Evolutionary conservation across 2,329 filamentous ascomycete genomes (phyloP).

Genomic region (Ploettnerulaceae sp.): DNA sequence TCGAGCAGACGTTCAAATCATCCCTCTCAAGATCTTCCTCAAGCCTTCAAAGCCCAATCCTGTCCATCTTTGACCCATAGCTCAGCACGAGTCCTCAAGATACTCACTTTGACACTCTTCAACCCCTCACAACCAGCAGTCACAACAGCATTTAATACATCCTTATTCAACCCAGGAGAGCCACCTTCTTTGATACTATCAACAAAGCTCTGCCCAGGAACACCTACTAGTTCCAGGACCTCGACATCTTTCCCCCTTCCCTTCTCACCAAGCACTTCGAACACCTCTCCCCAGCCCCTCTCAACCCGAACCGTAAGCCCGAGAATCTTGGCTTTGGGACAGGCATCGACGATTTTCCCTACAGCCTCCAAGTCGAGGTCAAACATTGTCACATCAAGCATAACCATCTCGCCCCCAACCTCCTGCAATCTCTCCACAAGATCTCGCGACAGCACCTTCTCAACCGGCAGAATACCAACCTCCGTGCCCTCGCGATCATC

Average conservation of each 20-base stretch:
- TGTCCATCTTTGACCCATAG: slow-evolving; percentile 20
- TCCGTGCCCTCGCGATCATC: slow-evolving; percentile 27
- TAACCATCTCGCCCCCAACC: slow-evolving; percentile 22
- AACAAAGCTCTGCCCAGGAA: slow-evolving; percentile 20
- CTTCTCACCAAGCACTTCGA: slow-evolving; percentile 13
- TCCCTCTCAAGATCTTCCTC: neutral
- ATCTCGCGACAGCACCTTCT: slow-evolving; percentile 4
- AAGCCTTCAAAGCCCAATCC: slow-evolving; percentile 12
- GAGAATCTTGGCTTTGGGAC: slow-evolving; percentile 37
- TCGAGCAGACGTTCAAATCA: too few species aligned
- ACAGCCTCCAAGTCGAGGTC: slow-evolving; percentile 36
- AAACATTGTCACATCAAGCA: slow-evolving; percentile 39
- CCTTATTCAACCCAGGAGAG: slow-evolving; percentile 11
- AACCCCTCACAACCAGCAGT: slow-evolving; percentile 13
- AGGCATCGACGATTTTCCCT: slow-evolving; percentile 33
- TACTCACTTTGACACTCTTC: slow-evolving; percentile 24
- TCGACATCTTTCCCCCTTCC: slow-evolving; percentile 18
- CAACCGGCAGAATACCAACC: slow-evolving; percentile 18
- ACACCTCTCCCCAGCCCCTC: slow-evolving; percentile 20
- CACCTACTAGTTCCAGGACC: slow-evolving; percentile 26
- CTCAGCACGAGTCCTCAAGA: slow-evolving; percentile 24
- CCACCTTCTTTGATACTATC: slow-evolving; percentile 22
- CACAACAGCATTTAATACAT: slow-evolving; percentile 10
- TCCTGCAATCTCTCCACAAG: slow-evolving; percentile 21
- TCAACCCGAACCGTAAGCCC: slow-evolving; percentile 37